Conservation (phyloP, 2,329 filamentous ascomycete genomes). For the Dactylella cylindrospora region DNA sequence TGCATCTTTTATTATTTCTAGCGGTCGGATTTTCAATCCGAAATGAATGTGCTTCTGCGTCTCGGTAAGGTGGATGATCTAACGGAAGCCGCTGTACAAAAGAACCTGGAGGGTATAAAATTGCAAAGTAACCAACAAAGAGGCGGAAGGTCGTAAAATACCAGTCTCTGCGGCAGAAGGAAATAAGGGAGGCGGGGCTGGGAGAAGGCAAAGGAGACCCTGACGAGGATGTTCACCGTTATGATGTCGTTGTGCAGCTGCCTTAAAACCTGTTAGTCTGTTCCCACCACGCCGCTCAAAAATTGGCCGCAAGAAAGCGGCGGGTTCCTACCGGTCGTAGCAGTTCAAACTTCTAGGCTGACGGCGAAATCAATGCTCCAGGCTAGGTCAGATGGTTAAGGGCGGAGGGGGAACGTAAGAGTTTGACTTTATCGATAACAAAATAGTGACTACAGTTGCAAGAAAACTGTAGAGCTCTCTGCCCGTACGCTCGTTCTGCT, state of each 20-base stretch:
- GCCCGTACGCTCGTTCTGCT: no score
- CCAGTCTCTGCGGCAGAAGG: background rate
- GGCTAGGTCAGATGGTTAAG: no score
- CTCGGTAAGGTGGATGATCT: no score
- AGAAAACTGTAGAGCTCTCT: no score
- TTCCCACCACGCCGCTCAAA: slow-evolving; percentile 8
- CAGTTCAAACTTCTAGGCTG: no score
- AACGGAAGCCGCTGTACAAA: background rate
- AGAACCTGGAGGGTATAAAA: background rate
- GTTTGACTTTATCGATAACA: no score
- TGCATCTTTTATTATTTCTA: no score
- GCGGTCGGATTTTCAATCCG: no score
- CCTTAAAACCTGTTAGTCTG: slow-evolving; percentile 33
- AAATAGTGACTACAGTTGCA: no score
- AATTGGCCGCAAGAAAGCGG: slow-evolving; percentile 4
- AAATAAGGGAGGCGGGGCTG: slow-evolving; percentile 1
- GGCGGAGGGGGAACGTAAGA: no score
- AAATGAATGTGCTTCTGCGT: no score
- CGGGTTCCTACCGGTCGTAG: slow-evolving; percentile 27
- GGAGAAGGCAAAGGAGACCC: slow-evolving; percentile 11
- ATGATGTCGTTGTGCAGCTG: slow-evolving; percentile 37
- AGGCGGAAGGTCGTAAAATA: background rate
- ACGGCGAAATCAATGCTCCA: no score
- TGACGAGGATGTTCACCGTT: background rate
- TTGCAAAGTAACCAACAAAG: background rate